Evolutionary conservation across 2,329 filamentous ascomycete genomes (phyloP), one percentile per base, ranked within the genome.

Genomic region (Dendrostoma leiphaemia): DNA sequence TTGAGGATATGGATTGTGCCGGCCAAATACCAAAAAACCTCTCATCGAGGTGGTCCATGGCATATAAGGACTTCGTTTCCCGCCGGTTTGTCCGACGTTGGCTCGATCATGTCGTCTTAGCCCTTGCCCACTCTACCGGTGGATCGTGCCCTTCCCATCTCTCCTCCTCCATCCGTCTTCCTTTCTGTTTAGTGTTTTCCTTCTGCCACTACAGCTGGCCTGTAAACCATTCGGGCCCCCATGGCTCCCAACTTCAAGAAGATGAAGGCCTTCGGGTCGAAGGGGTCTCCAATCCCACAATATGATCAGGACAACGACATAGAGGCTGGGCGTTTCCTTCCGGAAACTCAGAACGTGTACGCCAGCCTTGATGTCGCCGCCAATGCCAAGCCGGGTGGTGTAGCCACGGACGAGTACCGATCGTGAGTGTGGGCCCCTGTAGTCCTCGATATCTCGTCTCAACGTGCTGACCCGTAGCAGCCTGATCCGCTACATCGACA

Each of bases 401-500:
- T 65, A 41, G 67, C 67, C 62, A 59, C 66, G 61, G 67, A 69
- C 23, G 66, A 68, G 60, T 69, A 69, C 56, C 63, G 56, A 58
- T 61, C 65, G 67, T 69, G 56, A 61, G 66, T 66, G 7, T 10
- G n/a, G n/a, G n/a, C 8, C 45, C 15, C 7, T 24, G 17, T 5
- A 19, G 21, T 21, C 4, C 40, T n/a, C 5, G 24, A 23, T 21
- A 3, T 10, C 21, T 31, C 32, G n/a, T 12, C 28, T 6, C n/a
- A 6, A 8, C 24, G 17, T 24, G 26, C 15, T 38, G 32, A 38
- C 38, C 7, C 6, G n/a, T 26, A 10, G 23, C 17, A 61, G 60
- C 12, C 60, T 62, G 6, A 24, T 59, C 51, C 65, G 67, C 51
- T 73, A 69, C 56, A 69, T 73, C 55, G 69, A 70, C 53, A 71